Base-by-base conservation (phyloP, 495 filamentous ascomycete genomes). In the Hypoxylon fragiforme region DNA sequence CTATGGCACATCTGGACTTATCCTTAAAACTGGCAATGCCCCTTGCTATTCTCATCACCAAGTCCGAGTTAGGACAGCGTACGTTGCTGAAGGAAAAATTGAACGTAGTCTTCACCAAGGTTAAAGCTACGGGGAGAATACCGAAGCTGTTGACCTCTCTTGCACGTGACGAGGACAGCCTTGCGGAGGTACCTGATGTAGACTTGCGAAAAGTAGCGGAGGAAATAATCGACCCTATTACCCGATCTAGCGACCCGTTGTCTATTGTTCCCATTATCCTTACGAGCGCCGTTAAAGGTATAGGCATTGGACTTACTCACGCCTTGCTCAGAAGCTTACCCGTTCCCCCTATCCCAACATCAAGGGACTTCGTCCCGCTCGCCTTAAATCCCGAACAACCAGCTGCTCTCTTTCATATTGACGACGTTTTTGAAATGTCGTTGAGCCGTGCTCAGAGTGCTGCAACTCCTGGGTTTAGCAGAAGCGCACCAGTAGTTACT, bases 261-360 rank as follows among this genome's bases (percentile, higher is more conserved):
- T 70, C 72, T 2, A 72, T 81, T 34, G 88, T 97, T 7, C 94
- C 95, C 1, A 92, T 98, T 52, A 70, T 96, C 2, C 78, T 97
- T 18, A 91, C 91, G 14, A 96, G 91, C 57, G 87, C 91, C 7
- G 85, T 95, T 3, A 87, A 87, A 64, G 94, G 92, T 1, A 83
- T 82, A 9, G 92, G 92, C 1, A 85, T 97, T 46, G 81, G 84
- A 14, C 77, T 86, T 47, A 64, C 96, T 8, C 94, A 98, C 68
- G 89, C 89, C 20, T 75, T 97, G 5, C 78, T 98, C 16, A 80
- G 83, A 42, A 80, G 79, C 48, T 78, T 98, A 14, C 92, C 95
- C 0, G 75, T 94, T 20, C 89, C 90, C 1, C 62, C 72, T 3
- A 61, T 70, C 2, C 82, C 81, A 21, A 77, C 78, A 0, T 55